Conservation (phyloP, 768 basidiomycete genomes). For the Rhodosporidiobolus odoratus region DNA sequence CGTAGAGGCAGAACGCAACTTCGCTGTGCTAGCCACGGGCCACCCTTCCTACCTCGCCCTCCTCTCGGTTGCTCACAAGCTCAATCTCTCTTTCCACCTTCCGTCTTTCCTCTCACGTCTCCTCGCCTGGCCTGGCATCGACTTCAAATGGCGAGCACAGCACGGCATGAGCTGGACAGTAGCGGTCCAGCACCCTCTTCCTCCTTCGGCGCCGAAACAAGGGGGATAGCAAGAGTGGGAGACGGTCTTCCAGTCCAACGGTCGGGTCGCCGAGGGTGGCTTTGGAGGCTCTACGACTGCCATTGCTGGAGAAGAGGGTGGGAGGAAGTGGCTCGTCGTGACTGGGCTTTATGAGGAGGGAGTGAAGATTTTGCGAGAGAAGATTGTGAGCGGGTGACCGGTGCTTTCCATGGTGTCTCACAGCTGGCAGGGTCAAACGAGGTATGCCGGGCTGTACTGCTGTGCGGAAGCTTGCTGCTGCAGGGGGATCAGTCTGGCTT, state of each 20-base stretch:
- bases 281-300: slow-evolving; percentile 25
- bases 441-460: no score
- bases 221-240: not conserved
- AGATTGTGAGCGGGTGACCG: no score
- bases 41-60: slow-evolving; percentile 27
- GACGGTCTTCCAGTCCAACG: slow-evolving; percentile 20
- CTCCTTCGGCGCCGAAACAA: no score
- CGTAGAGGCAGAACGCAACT: not conserved
- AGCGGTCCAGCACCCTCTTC: not conserved
- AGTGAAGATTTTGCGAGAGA: slow-evolving; percentile 5
- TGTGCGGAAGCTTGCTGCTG: no score
- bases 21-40: slow-evolving; percentile 21
- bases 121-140: not conserved
- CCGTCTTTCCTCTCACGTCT: not conserved
- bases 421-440: no score
- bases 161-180: not conserved
- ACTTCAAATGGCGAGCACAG: not conserved
- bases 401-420: no score
- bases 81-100: not conserved
- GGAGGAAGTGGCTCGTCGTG: slow-evolving; percentile 20
- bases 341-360: slow-evolving; percentile 30
- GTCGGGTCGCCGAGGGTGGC: not conserved
- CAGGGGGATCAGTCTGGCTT: no score
- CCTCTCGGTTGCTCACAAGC: not conserved
- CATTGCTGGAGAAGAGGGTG: not conserved